A percentile compares a stretch with the other conserved stretches of the same genome.
These are phyloP conservation scores for Neurospora cerealis DNA, from an alignment of 495 filamentous ascomycete genomes.

Conservation along the genomic window DNA sequence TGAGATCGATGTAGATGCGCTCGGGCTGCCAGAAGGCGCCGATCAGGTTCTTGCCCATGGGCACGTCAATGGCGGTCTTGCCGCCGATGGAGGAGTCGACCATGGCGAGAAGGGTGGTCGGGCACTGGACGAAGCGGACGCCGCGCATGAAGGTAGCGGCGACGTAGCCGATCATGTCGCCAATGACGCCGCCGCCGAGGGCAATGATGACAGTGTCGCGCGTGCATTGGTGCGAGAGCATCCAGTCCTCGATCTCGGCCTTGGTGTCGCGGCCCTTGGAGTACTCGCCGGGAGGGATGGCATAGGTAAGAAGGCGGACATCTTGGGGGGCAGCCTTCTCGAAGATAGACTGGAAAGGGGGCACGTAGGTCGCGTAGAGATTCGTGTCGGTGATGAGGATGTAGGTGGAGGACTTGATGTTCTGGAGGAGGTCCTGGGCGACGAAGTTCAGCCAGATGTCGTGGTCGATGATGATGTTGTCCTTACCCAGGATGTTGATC, in stretches of 20 bases:
- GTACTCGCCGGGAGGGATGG: constrained; percentile 82
- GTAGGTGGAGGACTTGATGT: constrained; percentile 77
- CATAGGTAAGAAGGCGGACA: constrained; percentile 72
- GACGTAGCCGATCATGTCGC: constrained; percentile 94
- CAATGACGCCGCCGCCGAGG: constrained; percentile 94
- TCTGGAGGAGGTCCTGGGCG: constrained; percentile 67
- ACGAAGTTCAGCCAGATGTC: constrained; percentile 80
- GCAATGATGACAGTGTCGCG: constrained; percentile 92
- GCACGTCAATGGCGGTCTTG: constrained; percentile 96
- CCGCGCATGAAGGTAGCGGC: constrained; percentile 98
- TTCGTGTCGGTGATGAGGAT: constrained; percentile 96
- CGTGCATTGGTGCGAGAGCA: constrained; percentile 84
- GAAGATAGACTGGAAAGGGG: constrained; percentile 66
- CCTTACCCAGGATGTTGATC: constrained; percentile 46
- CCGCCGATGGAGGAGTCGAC: constrained; percentile 97
- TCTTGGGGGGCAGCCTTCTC: constrained; percentile 40
- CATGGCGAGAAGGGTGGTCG: constrained; percentile 91
- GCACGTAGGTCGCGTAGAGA: constrained; percentile 68
- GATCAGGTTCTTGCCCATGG: constrained; percentile 93
- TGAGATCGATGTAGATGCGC: constrained; percentile 87
- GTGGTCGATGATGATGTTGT: constrained; percentile 86
- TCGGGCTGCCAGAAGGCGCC: constrained; percentile 95
- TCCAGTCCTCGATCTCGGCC: constrained; percentile 94
- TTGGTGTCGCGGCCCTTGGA: constrained; percentile 91
- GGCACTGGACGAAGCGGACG: constrained; percentile 91